Conservation (phyloP, 2,329 filamentous ascomycete genomes). For the Xylaria sp. region DNA sequence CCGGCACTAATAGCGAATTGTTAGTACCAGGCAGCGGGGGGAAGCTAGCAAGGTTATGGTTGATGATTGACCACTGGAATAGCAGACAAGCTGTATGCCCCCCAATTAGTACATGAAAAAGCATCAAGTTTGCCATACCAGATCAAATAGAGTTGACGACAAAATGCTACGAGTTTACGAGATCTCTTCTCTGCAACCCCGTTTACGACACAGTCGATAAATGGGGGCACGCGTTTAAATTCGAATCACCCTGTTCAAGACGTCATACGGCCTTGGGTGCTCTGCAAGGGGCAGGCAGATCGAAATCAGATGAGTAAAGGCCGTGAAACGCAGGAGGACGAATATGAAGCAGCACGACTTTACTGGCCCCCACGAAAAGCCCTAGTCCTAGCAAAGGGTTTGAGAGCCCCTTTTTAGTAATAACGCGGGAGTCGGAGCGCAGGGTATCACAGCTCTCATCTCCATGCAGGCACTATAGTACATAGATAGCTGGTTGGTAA, state of each 20-base stretch:
- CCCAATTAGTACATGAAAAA: slow-evolving; percentile 2
- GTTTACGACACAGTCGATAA: slow-evolving; percentile 37
- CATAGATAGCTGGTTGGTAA: slow-evolving; percentile 3
- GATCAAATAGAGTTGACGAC: background rate
- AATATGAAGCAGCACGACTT: slow-evolving; percentile 14
- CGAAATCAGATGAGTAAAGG: slow-evolving; percentile 38
- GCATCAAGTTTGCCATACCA: background rate
- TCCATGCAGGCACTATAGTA: background rate
- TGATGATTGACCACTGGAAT: background rate
- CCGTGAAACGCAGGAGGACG: slow-evolving; percentile 34
- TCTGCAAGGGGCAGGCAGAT: slow-evolving; percentile 44
- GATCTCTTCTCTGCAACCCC: background rate
- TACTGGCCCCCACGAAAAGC: slow-evolving; percentile 3
- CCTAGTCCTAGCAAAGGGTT: background rate
- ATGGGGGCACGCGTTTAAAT: slow-evolving; percentile 36
- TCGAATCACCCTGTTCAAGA: slow-evolving; percentile 38
- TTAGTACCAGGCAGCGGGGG: slow-evolving; percentile 3
- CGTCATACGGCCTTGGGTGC: slow-evolving; percentile 47
- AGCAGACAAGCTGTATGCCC: background rate
- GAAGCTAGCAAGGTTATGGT: slow-evolving; percentile 3
- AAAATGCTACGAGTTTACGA: background rate
- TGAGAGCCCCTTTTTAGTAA: slow-evolving; percentile 1
- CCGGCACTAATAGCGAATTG: background rate
- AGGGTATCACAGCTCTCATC: slow-evolving; percentile 5
- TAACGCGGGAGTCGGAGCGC: slow-evolving; percentile 2